Percentiles rank a stretch among this genome's conserved stretches.
These are phyloP conservation scores for Entonaema liquescens DNA, from an alignment of 495 filamentous ascomycete species.

Conservation along the genomic window DNA sequence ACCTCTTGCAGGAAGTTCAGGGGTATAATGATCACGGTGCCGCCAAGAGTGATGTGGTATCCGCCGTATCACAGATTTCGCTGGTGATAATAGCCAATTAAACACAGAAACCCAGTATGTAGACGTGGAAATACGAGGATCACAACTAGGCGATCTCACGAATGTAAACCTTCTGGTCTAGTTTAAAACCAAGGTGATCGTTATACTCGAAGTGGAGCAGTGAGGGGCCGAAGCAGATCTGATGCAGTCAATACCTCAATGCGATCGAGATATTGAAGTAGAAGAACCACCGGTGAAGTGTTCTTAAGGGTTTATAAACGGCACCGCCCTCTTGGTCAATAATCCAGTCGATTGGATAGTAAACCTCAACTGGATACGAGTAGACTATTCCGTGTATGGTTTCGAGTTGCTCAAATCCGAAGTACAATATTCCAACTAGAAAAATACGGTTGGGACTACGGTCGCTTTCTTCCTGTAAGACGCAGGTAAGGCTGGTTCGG, in stretches of 20 bases:
- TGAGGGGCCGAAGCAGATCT: constrained; percentile 9
- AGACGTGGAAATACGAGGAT: constrained; percentile 9
- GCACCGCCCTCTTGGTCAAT: constrained; percentile 3
- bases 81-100: constrained; percentile 26
- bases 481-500: background rate
- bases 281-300: constrained; percentile 6
- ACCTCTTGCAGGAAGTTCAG: constrained; percentile 34
- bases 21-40: constrained; percentile 18
- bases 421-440: constrained; percentile 6
- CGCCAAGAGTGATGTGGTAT: constrained; percentile 18
- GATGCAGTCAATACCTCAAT: constrained; percentile 15
- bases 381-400: constrained; percentile 1
- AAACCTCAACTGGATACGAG: constrained; percentile 21
- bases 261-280: constrained; percentile 14
- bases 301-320: constrained; percentile 3
- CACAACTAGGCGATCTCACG: constrained; percentile 10
- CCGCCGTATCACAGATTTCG: constrained; percentile 3
- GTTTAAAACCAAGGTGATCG: constrained; percentile 2
- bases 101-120: background rate
- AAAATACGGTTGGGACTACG: background rate
- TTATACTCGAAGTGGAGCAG: constrained; percentile 18
- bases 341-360: constrained; percentile 5
- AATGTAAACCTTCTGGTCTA: constrained; percentile 8
- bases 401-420: background rate
- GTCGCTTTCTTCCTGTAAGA: constrained; percentile 3